These are phyloP conservation scores for Acacia concinna DNA, from an alignment of 331 rosid genomes.

Conservation along the genomic window DNA sequence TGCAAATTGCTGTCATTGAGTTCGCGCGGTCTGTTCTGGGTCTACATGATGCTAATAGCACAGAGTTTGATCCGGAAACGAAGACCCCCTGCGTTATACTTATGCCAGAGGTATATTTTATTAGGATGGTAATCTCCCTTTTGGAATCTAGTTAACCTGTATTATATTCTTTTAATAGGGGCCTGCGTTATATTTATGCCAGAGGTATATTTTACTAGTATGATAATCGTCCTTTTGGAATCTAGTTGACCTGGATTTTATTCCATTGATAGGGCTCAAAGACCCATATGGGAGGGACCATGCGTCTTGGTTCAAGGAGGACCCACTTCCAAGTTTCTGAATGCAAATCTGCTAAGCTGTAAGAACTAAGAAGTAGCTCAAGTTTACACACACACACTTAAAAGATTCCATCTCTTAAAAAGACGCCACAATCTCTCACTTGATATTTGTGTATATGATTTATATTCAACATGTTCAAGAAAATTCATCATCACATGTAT, in stretches of 20 bases:
- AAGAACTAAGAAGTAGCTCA: conserved; percentile 38
- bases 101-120: conserved; percentile 78
- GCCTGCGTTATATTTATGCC: conserved; percentile 93
- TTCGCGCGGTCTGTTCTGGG: conserved; percentile 79
- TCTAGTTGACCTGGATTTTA: conserved; percentile 23
- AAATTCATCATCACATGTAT: neutral
- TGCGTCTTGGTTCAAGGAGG: conserved; percentile 66
- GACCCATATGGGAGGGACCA: conserved; percentile 66
- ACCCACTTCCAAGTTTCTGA: conserved; percentile 48
- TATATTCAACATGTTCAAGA: neutral
- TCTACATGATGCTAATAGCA: conserved; percentile 75
- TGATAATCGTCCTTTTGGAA: conserved; percentile 13
- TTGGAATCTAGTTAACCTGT: conserved; percentile 23
- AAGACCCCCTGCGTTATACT: conserved; percentile 83
- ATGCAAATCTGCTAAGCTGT: conserved; percentile 58
- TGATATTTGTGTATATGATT: neutral
- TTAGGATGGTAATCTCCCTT: neutral
- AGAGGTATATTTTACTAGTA: conserved; percentile 25
- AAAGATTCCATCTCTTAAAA: neutral
- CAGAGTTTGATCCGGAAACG: conserved; percentile 76
- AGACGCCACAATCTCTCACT: neutral
- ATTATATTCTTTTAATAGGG: conserved; percentile 38
- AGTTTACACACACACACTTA: neutral
- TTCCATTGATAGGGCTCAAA: conserved; percentile 51
- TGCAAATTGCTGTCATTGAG: conserved; percentile 96